Base-by-base conservation (phyloP, 345 rosid genomes). In the Eucalyptus sideroxylon region DNA sequence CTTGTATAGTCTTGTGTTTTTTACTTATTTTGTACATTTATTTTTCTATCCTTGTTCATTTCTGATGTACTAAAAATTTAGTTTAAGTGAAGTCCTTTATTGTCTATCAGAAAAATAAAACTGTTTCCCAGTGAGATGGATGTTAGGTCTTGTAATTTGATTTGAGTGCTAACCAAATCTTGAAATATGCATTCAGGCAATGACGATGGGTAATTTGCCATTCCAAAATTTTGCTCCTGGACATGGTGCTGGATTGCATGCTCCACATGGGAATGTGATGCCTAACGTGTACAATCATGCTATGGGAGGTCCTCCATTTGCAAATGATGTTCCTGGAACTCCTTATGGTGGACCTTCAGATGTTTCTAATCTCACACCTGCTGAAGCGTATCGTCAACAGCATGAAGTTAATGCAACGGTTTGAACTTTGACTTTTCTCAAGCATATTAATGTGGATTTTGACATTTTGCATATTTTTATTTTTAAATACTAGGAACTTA, bases 351-450 rank as follows among this genome's bases (percentile, higher is more conserved):
- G 94, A 89, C 88, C 94, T 82, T 86, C 93, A 42, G 97, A 95
- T 91, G 89, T 90, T 86, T 30, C 90, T 62, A 91, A 90, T 89
- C 92, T 95, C 56, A 94, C 99, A 11, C 91, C 99, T 60, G 96
- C 90, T 89, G 99, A 97, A 91, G 93, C 88, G 86, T 98, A 97
- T 91, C 87, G 97, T 80, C 95, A 93, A 89, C 97, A 95, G 88
- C 99, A 98, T 90, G 99, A 98, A 97, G 96, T 98, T 90, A 92
- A 98, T 86, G 95, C 97, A 88, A 96, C 93, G 92, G 99, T 98
- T 50, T 55, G 85, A 72, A 87, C 85, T 88, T 40, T 23, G 62
- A 86, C 62, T 51, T 86, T n/a, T 53, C 12, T 86, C 42, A 86
- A 50, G 23, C 53, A 53, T n/a, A 47, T 50, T 53, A 47, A 50